phyloP scores from a whole-genome alignment of 2,329 filamentous ascomycete species.

The Fusarium sp. region DNA sequence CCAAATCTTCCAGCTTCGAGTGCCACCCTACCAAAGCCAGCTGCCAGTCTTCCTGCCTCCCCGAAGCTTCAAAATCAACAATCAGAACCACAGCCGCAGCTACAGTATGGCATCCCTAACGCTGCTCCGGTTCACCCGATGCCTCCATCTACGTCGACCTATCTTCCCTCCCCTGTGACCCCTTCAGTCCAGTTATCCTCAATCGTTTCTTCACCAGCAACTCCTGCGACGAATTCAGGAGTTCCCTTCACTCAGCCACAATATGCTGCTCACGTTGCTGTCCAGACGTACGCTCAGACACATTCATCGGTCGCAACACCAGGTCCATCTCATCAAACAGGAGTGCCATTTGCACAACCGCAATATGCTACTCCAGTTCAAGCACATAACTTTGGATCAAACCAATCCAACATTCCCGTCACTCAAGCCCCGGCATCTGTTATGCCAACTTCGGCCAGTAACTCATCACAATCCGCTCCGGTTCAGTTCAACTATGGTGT shows the following conservation, averaged over 20 bases:
- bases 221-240: slow-evolving; percentile 14
- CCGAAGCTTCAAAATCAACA: slow-evolving; percentile 7
- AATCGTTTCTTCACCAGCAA: slow-evolving; percentile 6
- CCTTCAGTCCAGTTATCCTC: slow-evolving; percentile 18
- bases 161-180: slow-evolving; percentile 21
- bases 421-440: neutral
- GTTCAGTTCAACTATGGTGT: slow-evolving; percentile 26
- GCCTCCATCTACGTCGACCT: slow-evolving; percentile 12
- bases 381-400: slow-evolving; percentile 14
- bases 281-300: slow-evolving; percentile 13
- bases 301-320: neutral
- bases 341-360: slow-evolving; percentile 29
- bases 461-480: slow-evolving; percentile 5
- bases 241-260: slow-evolving; percentile 31
- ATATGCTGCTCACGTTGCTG: slow-evolving; percentile 27
- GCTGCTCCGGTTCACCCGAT: slow-evolving; percentile 15
- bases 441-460: slow-evolving; percentile 8
- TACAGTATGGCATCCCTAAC: slow-evolving; percentile 19
- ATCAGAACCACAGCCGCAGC: slow-evolving; percentile 4
- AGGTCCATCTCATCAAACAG: slow-evolving; percentile 12
- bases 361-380: slow-evolving; percentile 32
- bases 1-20: neutral
- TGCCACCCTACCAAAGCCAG: slow-evolving; percentile 10
- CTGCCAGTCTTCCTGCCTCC: slow-evolving; percentile 12
- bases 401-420: slow-evolving; percentile 1